Evolutionary conservation across 495 filamentous ascomycete species (phyloP), one percentile per base, ranked within the genome.

Genomic region (Hypoxylon intermedium): DNA sequence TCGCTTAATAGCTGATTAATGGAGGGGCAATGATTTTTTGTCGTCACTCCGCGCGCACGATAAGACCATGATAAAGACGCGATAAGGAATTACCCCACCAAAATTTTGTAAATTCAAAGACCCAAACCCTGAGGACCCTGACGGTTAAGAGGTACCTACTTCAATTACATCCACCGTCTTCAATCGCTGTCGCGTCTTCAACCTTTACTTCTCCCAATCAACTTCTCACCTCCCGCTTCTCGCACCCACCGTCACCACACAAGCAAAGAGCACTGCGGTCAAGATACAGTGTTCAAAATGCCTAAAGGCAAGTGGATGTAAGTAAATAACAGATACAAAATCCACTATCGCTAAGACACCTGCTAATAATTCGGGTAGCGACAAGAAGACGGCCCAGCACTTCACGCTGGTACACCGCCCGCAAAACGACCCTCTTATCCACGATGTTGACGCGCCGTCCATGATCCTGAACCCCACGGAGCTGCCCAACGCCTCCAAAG

Each of bases 351-450:
- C 6, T 12, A 5, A 62, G 19, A 21, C 15, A 15, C 24, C 15
- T 9, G 24, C 54, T 65, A 24, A 48, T 44, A 23, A 57, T 42
- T 33, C 54, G 54, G 24, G 12, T 64, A 97, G 93, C 68, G 88
- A 98, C 79, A 98, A 97, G 82, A 95, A 95, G 74, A 90, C 82
- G 31, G 92, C 95, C 62, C 89, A 86, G 60, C 93, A 89, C 73
- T 99, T 93, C 80, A 86, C 87, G 59, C 88, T 99, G 69, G 93
- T 97, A 64, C 88, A 97, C 77, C 92, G 95, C 62, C 89, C 93
- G 4, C 95, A 98, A 82, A 88, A 96, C 83, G 95, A 99, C 74
- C 95, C 95, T 26, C 82, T 90, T 58, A 96, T 98, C 69, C 87
- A 97, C 80, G 91, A 98, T 74, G 79, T 85, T 53, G 78, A 84